Percentiles rank a stretch among this genome's conserved stretches.
Evolutionary conservation across 805 yeast genomes (phyloP).

Genomic region (Ogataea paraovalis): DNA sequence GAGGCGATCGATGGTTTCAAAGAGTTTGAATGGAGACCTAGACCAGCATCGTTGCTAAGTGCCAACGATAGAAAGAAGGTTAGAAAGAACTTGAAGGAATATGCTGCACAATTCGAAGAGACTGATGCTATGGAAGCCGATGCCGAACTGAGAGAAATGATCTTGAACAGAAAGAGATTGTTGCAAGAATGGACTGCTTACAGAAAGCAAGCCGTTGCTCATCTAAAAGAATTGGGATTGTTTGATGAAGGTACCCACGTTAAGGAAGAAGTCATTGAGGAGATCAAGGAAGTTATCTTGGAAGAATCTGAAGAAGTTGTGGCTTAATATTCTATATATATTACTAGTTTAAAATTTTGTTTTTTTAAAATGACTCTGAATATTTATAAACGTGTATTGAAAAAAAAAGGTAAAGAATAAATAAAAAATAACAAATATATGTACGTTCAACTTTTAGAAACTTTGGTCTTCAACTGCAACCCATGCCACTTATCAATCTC

Average conservation of each 20-base stretch:
- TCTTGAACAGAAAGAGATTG: slow-evolving; percentile 74
- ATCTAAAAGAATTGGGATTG: slow-evolving; percentile 43
- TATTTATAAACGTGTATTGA: background rate
- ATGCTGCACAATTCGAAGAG: slow-evolving; percentile 91
- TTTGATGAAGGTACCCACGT: slow-evolving; percentile 48
- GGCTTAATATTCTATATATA: slow-evolving; percentile 29
- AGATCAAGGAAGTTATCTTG: slow-evolving; percentile 68
- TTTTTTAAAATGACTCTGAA: background rate
- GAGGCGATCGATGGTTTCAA: slow-evolving; percentile 79
- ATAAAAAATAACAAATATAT: background rate
- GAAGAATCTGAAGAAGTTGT: slow-evolving; percentile 71
- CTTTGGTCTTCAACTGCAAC: slow-evolving; percentile 74
- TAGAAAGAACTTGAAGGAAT: slow-evolving; percentile 82
- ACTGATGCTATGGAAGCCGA: slow-evolving; percentile 94
- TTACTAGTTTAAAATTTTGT: background rate
- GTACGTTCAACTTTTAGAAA: slow-evolving; percentile 24
- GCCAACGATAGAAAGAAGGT: slow-evolving; percentile 84
- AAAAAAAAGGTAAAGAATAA: background rate
- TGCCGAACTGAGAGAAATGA: slow-evolving; percentile 85
- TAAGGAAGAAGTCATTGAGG: slow-evolving; percentile 59
- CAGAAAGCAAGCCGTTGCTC: slow-evolving; percentile 52
- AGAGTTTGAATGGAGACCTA: slow-evolving; percentile 95
- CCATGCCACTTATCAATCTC: slow-evolving; percentile 96
- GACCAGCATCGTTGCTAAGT: slow-evolving; percentile 76
- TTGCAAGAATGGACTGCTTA: slow-evolving; percentile 83